Evolutionary conservation across 2,329 filamentous ascomycete genomes (phyloP).

Genomic region (Beauveria brongniartii): DNA sequence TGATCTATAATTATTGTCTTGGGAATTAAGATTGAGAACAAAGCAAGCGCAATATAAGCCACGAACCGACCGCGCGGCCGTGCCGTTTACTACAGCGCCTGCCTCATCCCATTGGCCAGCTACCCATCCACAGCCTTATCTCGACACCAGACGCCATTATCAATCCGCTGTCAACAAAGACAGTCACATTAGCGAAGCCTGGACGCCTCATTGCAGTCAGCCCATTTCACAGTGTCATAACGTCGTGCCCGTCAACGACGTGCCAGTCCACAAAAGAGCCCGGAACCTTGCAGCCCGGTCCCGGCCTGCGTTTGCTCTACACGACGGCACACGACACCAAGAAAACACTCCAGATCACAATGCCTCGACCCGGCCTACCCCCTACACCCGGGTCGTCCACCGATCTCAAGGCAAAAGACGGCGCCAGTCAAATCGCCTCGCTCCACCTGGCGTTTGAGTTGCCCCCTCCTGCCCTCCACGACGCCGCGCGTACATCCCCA

Average conservation of each 20-base stretch:
- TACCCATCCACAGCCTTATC: not conserved
- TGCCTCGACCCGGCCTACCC: constrained; percentile 60
- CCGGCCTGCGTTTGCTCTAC: not conserved
- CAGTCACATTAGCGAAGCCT: not conserved
- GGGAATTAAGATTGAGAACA: not conserved
- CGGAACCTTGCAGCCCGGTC: not conserved
- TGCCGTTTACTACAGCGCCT: not conserved
- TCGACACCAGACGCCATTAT: not conserved
- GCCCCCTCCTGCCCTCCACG: constrained; percentile 64
- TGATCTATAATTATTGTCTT: not conserved
- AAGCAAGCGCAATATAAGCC: not conserved
- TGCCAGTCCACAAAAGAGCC: not conserved
- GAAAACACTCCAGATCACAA: constrained; percentile 24
- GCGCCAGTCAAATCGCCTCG: constrained; percentile 48
- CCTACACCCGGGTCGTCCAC: constrained; percentile 74
- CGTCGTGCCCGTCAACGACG: not conserved
- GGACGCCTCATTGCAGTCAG: not conserved
- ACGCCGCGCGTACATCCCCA: constrained; percentile 37
- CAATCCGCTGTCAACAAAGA: not conserved
- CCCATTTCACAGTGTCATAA: not conserved
- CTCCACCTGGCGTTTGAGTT: constrained; percentile 66
- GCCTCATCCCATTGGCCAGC: not conserved
- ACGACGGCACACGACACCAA: not conserved
- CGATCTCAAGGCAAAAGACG: constrained; percentile 68
- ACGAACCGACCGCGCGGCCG: not conserved